phyloP scores from a whole-genome alignment of 2,329 filamentous ascomycete genomes.

The Arachnomyces sp. region DNA sequence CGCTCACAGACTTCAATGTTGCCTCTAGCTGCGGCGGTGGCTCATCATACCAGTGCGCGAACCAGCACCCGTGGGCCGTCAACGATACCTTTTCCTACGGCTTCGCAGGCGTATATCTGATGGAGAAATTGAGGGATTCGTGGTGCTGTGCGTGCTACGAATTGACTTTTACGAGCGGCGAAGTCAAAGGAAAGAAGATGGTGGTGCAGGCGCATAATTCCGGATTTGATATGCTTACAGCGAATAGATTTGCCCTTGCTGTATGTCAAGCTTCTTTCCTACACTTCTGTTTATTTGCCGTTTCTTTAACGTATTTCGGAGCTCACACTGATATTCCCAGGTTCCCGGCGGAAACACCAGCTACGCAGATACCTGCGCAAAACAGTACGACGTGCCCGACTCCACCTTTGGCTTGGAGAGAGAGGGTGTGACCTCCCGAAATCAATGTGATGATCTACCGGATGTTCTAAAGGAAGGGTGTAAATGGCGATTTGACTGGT shows the following conservation, averaged over 20 bases:
- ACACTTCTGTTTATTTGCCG: too few species aligned
- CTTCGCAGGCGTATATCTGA: background rate
- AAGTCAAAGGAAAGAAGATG: constrained; percentile 2
- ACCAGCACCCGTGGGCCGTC: constrained; percentile 1
- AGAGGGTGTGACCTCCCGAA: background rate
- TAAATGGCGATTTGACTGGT: constrained; percentile 4
- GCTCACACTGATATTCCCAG: too few species aligned
- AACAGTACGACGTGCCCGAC: background rate
- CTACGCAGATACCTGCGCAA: background rate
- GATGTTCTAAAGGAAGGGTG: background rate
- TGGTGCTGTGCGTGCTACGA: constrained; percentile 3
- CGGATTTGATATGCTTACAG: background rate
- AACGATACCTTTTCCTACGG: constrained; percentile 2
- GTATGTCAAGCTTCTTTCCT: background rate
- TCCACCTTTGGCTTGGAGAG: constrained; percentile 1
- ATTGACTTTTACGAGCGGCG: constrained; percentile 1
- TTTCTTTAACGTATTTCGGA: too few species aligned
- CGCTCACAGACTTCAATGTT: background rate
- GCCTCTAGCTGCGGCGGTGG: background rate
- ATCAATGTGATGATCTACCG: background rate
- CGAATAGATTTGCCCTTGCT: background rate
- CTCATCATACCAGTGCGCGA: background rate
- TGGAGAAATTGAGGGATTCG: background rate
- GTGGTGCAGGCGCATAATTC: constrained; percentile 1
- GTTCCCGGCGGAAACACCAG: constrained; percentile 3